A percentile compares a stretch with the other conserved stretches of the same genome.
phyloP scores from a whole-genome alignment of 208 protist genomes.

The Herpetomonas samuelpessoai region DNA sequence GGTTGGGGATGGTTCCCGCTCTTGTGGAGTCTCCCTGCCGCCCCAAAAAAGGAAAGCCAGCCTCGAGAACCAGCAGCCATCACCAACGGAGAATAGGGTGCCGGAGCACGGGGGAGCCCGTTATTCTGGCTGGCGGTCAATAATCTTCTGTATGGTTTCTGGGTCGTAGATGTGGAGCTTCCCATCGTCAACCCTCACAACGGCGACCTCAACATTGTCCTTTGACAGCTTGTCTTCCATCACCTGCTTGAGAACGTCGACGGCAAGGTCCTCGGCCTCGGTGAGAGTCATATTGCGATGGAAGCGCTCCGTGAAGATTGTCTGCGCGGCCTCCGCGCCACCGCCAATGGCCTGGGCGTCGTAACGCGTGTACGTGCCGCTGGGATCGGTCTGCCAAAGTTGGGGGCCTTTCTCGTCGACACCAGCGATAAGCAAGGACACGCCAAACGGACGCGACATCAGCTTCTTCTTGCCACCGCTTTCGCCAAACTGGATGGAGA shows the following conservation, averaged over 20 bases:
- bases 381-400: constrained; percentile 98
- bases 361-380: constrained; percentile 96
- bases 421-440: constrained; percentile 98
- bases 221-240: constrained; percentile 99
- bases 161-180: constrained; percentile 91
- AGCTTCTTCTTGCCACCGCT: constrained; percentile 81
- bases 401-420: constrained; percentile 96
- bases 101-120: too few species aligned
- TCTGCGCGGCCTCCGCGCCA: constrained; percentile 98
- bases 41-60: too few species aligned
- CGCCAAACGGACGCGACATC: constrained; percentile 98
- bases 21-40: too few species aligned
- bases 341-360: constrained; percentile 99
- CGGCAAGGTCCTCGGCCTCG: constrained; percentile 95
- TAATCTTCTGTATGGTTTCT: constrained; percentile 89
- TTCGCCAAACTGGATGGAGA: constrained; percentile 98
- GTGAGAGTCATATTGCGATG: constrained; percentile 95
- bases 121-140: constrained; percentile 64
- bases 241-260: constrained; percentile 98
- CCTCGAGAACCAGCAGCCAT: too few species aligned
- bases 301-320: constrained; percentile 97
- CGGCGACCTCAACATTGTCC: constrained; percentile 97
- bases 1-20: too few species aligned
- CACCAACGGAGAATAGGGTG: too few species aligned
- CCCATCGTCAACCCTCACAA: constrained; percentile 68